Conservation (phyloP, 257 asterid species). For the Plantago major region DNA sequence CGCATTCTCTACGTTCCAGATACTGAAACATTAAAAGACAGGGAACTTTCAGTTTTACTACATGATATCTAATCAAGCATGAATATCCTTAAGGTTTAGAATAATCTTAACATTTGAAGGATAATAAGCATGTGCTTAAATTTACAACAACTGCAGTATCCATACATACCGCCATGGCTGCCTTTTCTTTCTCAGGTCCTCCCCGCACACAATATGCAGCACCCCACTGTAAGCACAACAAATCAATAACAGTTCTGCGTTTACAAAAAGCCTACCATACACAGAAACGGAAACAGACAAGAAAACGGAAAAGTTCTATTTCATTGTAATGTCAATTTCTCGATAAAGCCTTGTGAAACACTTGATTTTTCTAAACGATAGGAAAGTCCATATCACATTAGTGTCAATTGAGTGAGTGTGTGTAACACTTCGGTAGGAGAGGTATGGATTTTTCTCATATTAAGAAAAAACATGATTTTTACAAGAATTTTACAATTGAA, state of each 20-base stretch:
- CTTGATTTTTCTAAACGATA: no score
- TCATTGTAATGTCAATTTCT: no score
- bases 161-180: conserved; percentile 67
- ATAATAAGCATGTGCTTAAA: not conserved
- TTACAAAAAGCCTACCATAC: not conserved
- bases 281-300: not conserved
- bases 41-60: not conserved
- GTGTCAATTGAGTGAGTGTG: no score
- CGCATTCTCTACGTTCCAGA: conserved; percentile 87
- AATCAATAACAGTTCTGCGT: conserved; percentile 6
- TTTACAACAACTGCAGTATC: not conserved
- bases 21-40: conserved; percentile 37
- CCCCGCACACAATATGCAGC: conserved; percentile 86
- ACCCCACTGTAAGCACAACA: conserved; percentile 66
- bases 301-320: not conserved
- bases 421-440: no score
- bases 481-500: no score
- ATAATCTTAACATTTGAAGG: no score
- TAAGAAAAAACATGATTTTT: no score
- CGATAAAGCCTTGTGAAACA: no score
- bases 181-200: conserved; percentile 70
- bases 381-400: no score
- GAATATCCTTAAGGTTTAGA: no score
- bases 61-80: not conserved
- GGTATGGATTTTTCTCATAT: no score